These are phyloP conservation scores for Plasmodium cynomolgi DNA, from an alignment of 169 alveolate species.

Conservation along the genomic window DNA sequence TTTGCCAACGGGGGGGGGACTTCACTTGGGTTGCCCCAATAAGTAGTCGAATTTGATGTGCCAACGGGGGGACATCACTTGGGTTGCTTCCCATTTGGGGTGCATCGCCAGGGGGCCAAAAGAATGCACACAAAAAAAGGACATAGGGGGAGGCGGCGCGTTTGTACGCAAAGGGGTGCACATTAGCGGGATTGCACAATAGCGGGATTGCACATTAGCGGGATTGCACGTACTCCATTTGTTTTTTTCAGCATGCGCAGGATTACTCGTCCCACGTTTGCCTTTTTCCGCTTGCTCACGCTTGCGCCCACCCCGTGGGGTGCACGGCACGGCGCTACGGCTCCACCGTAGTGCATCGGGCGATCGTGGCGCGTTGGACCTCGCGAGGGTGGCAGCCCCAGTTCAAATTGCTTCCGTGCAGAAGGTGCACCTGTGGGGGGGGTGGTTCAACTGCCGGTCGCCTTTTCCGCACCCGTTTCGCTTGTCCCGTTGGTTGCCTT, in stretches of 20 bases:
- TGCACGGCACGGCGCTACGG: background rate
- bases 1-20: background rate
- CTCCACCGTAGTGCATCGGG: slow-evolving; percentile 3
- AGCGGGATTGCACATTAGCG: too few species aligned
- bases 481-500: slow-evolving; percentile 16
- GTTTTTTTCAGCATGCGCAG: background rate
- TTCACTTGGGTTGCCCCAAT: background rate
- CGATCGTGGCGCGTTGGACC: background rate
- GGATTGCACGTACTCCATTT: background rate
- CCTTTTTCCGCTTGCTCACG: background rate
- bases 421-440: background rate
- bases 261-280: background rate
- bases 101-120: background rate
- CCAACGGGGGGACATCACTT: too few species aligned
- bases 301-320: background rate
- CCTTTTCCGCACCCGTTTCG: slow-evolving; percentile 14
- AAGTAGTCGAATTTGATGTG: background rate
- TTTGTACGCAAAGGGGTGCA: background rate
- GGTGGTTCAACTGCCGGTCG: background rate
- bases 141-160: background rate
- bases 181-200: background rate
- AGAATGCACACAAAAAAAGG: background rate
- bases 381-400: background rate
- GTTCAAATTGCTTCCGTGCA: background rate
- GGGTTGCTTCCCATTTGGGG: background rate